Percentiles rank a stretch among this genome's conserved stretches.
phyloP scores from a whole-genome alignment of 306 rosid genomes.

The Hylodesmum podocarpum region DNA sequence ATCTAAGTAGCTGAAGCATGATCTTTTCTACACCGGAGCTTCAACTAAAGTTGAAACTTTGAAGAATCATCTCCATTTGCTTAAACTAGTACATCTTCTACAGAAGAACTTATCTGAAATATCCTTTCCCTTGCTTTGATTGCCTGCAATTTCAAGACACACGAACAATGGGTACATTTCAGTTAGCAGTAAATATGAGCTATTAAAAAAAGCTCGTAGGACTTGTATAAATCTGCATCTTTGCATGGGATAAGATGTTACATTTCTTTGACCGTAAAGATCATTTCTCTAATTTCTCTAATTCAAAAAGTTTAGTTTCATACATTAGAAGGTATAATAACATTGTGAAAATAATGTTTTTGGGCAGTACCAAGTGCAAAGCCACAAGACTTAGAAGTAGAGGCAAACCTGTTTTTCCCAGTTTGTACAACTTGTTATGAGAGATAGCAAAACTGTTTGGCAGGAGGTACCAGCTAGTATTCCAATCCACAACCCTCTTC shows the following conservation, averaged over 20 bases:
- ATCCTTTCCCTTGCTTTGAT: slow-evolving; percentile 52
- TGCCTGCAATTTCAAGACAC: slow-evolving; percentile 53
- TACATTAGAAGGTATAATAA: background rate
- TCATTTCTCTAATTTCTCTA: background rate
- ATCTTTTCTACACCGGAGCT: background rate
- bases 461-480: slow-evolving; percentile 53
- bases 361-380: background rate
- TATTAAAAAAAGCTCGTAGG: background rate
- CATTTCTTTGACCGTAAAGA: slow-evolving; percentile 2
- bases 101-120: slow-evolving; percentile 36
- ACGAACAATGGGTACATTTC: background rate
- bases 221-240: background rate
- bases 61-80: background rate
- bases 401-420: slow-evolving; percentile 70
- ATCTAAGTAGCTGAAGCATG: background rate
- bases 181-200: background rate
- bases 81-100: slow-evolving; percentile 31
- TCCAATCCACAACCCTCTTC: slow-evolving; percentile 78
- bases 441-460: slow-evolving; percentile 44
- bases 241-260: slow-evolving; percentile 3
- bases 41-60: background rate
- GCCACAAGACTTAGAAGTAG: background rate
- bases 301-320: background rate
- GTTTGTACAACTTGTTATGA: slow-evolving; percentile 48
- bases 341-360: background rate